phyloP scores from a whole-genome alignment of 129 eudicot species.

The Tagetes patula region DNA sequence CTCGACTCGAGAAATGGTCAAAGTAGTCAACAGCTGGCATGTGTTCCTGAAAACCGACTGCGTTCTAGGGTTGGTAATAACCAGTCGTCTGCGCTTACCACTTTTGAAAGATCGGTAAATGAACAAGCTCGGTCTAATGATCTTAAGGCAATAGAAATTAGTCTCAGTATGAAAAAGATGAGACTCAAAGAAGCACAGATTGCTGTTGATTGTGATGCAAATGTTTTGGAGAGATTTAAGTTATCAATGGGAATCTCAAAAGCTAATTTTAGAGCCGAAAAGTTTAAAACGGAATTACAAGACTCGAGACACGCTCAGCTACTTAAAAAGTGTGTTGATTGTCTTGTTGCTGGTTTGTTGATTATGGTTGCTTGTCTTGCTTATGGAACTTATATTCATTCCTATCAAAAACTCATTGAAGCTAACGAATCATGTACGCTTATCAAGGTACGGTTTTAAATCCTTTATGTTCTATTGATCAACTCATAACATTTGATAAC shows the following conservation, averaged over 20 bases:
- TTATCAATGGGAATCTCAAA: slow-evolving; percentile 76
- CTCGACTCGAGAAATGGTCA: slow-evolving; percentile 32
- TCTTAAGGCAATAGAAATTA: slow-evolving; percentile 66
- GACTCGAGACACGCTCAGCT: slow-evolving; percentile 70
- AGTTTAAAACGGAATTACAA: slow-evolving; percentile 66
- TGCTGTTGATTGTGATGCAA: slow-evolving; percentile 50
- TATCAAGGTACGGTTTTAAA: slow-evolving; percentile 37
- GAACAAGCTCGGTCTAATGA: slow-evolving; percentile 87
- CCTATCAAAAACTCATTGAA: slow-evolving; percentile 62
- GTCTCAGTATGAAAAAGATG: slow-evolving; percentile 62
- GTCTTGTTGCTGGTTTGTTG: slow-evolving; percentile 79
- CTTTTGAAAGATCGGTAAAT: slow-evolving; percentile 60
- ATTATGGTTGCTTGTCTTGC: slow-evolving; percentile 58
- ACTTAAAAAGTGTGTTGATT: slow-evolving; percentile 67
- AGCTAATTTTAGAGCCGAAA: slow-evolving; percentile 68
- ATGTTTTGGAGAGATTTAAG: slow-evolving; percentile 73
- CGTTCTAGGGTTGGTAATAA: slow-evolving; percentile 12
- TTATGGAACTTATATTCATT: slow-evolving; percentile 69
- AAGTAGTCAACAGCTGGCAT: slow-evolving; percentile 41
- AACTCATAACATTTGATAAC: background rate
- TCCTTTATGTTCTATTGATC: background rate
- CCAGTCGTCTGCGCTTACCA: slow-evolving; percentile 35
- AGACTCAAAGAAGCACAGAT: slow-evolving; percentile 75
- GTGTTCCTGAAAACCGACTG: slow-evolving; percentile 29
- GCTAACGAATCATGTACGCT: slow-evolving; percentile 73